Conservation (phyloP, 352 stramenopile species). For the Chloridella minuta region DNA sequence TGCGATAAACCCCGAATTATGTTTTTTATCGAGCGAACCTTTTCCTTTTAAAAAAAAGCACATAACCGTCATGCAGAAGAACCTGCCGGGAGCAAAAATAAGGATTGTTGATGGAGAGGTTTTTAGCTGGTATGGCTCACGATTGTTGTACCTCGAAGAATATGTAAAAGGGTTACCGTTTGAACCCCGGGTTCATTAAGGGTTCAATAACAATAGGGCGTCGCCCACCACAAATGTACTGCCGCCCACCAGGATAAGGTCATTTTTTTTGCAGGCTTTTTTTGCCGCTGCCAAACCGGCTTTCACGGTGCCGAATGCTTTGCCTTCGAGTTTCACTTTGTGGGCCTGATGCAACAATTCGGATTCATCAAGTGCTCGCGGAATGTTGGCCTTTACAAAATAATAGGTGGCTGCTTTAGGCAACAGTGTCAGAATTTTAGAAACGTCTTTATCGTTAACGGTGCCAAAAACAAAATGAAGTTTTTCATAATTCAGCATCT, state of each 20-base stretch:
- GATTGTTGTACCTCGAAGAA: not conserved
- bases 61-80: not conserved
- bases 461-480: slow-evolving; percentile 5
- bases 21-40: not conserved
- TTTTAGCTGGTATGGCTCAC: not conserved
- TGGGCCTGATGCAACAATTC: not conserved
- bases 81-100: not conserved
- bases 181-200: too few species aligned
- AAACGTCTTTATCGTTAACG: not conserved
- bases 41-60: slow-evolving; percentile 4
- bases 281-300: not conserved
- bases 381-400: not conserved
- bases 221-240: not conserved
- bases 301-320: not conserved
- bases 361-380: not conserved
- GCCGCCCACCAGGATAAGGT: not conserved
- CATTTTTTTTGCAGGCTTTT: not conserved
- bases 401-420: not conserved
- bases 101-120: not conserved
- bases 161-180: too few species aligned
- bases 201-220: not conserved
- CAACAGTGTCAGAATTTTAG: not conserved
- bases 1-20: not conserved
- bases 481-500: not conserved
- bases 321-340: not conserved